phyloP scores from a whole-genome alignment of 768 basidiomycete species.

The Rickenella mellea region DNA sequence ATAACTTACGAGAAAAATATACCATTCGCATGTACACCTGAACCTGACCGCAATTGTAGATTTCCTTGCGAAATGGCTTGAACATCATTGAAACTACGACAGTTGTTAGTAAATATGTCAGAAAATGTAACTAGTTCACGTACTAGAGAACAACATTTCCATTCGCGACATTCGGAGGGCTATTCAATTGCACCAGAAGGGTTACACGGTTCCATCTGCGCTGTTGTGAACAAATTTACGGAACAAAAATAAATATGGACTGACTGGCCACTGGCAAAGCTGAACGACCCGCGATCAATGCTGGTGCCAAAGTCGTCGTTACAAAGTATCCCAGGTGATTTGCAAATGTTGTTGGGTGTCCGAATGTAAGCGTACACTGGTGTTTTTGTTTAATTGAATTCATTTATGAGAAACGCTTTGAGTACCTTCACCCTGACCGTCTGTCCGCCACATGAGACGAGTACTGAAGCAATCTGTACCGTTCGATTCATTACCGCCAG shows the following conservation, averaged over 20 bases:
- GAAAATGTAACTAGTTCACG: constrained; percentile 18
- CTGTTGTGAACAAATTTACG: neutral
- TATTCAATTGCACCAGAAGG: constrained; percentile 72
- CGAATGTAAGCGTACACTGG: constrained; percentile 79
- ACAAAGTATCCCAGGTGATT: constrained; percentile 45
- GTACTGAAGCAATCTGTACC: constrained; percentile 67
- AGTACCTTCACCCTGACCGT: constrained; percentile 68
- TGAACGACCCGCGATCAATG: constrained; percentile 56
- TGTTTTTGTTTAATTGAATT: neutral
- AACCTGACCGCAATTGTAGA: constrained; percentile 52
- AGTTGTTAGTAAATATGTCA: neutral
- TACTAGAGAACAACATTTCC: constrained; percentile 65
- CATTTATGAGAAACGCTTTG: constrained; percentile 13
- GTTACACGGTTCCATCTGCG: constrained; percentile 61
- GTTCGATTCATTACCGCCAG: constrained; percentile 54
- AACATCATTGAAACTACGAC: constrained; percentile 56
- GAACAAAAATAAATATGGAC: constrained; percentile 18
- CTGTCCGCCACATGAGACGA: constrained; percentile 66
- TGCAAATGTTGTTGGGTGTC: constrained; percentile 49
- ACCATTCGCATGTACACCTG: constrained; percentile 49
- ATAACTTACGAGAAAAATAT: constrained; percentile 66
- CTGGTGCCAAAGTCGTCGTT: constrained; percentile 74
- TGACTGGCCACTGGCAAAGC: constrained; percentile 53
- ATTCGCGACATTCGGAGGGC: constrained; percentile 58
- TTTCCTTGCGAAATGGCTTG: constrained; percentile 49